Percentiles rank a stretch among this genome's conserved stretches.
phyloP scores from a whole-genome alignment of 2,329 filamentous ascomycete genomes.

The Rhynchosporium graminicola region DNA sequence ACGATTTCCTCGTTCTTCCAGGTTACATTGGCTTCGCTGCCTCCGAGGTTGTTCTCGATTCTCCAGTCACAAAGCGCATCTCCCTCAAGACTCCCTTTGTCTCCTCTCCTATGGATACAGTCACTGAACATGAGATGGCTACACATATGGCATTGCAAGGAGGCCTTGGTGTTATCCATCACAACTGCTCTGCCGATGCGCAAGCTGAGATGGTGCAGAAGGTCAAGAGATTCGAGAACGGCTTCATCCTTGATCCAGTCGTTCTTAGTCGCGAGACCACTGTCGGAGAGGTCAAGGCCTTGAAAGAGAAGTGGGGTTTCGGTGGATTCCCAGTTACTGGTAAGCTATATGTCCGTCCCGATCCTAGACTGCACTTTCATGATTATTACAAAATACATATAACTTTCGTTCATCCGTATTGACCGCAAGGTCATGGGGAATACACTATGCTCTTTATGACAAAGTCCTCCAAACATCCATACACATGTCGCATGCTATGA shows the following conservation, averaged over 20 bases:
- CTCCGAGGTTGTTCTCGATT: constrained; percentile 83
- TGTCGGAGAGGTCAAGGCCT: constrained; percentile 82
- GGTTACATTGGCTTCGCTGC: constrained; percentile 98
- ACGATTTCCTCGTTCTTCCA: constrained; percentile 95
- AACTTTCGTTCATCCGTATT: constrained; percentile 99
- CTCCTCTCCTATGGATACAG: constrained; percentile 98
- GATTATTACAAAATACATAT: constrained; percentile 83
- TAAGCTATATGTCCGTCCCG: constrained; percentile 52
- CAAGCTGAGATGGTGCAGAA: constrained; percentile 99
- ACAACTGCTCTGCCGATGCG: constrained; percentile 97
- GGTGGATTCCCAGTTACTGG: constrained; percentile 98
- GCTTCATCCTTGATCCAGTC: constrained; percentile 95
- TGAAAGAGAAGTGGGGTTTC: constrained; percentile 98
- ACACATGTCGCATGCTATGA: constrained; percentile 3
- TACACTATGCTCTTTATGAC: constrained; percentile 54
- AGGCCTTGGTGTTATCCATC: constrained; percentile 92
- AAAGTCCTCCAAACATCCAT: constrained; percentile 17
- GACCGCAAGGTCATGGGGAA: constrained; percentile 87
- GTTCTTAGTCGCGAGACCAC: constrained; percentile 87
- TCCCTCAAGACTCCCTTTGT: constrained; percentile 94
- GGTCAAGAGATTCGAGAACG: constrained; percentile 99
- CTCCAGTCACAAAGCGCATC: constrained; percentile 92
- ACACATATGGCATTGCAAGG: constrained; percentile 93
- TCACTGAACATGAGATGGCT: constrained; percentile 99
- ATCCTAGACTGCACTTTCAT: constrained; percentile 48